Conservation (phyloP, 805 yeast species). For the Sugiyamaella floridensis region DNA sequence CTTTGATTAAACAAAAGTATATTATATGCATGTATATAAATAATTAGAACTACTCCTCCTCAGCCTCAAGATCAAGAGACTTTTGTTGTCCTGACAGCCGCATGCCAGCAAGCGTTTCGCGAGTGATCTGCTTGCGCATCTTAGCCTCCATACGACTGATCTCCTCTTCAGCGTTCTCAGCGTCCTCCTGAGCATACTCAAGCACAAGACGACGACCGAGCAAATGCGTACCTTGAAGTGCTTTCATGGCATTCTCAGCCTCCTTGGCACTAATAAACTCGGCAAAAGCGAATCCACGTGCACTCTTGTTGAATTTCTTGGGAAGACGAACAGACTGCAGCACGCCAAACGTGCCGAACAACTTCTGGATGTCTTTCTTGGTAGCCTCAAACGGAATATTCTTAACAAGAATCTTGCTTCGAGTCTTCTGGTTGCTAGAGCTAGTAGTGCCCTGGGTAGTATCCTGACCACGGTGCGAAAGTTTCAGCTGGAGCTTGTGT, state of each 20-base stretch:
- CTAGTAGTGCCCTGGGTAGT: conserved; percentile 16
- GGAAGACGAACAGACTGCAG: conserved; percentile 93
- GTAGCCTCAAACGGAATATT: conserved; percentile 95
- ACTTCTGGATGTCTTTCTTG: conserved; percentile 83
- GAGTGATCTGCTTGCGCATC: conserved; percentile 72
- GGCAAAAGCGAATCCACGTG: conserved; percentile 97
- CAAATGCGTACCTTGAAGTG: conserved; percentile 91
- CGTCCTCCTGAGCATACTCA: conserved; percentile 82
- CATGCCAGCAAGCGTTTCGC: conserved; percentile 61
- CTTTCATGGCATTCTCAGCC: conserved; percentile 90
- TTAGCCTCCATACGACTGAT: conserved; percentile 84
- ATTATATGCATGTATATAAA: not conserved
- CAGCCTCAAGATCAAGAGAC: conserved; percentile 51
- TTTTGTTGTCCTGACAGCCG: conserved; percentile 66
- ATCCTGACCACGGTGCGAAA: conserved; percentile 63
- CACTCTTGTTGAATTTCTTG: conserved; percentile 86
- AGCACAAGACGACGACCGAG: conserved; percentile 90
- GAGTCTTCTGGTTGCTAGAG: conserved; percentile 23
- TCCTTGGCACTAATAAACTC: conserved; percentile 83
- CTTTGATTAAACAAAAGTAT: not conserved
- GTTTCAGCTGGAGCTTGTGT: conserved; percentile 80
- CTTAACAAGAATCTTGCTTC: conserved; percentile 77
- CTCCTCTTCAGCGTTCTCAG: conserved; percentile 81
- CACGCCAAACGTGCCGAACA: conserved; percentile 92
- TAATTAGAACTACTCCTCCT: conserved; percentile 30